A percentile compares a stretch with the other conserved stretches of the same genome.
Conservation (phyloP, 164 flowering plant genomes). For the Nymphaea thermarum region DNA sequence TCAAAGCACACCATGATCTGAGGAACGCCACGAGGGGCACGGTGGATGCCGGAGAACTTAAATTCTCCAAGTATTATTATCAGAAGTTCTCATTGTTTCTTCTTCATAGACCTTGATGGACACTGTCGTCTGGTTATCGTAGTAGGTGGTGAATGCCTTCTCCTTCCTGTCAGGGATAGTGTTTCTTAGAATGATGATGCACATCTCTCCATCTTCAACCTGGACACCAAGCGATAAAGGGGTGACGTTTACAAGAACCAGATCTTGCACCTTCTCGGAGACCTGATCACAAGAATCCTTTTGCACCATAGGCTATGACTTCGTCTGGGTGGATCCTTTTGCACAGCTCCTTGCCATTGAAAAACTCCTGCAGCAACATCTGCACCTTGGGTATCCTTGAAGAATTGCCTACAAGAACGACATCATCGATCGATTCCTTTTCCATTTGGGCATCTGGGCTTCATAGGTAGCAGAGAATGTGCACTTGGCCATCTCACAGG, state of each 20-base stretch:
- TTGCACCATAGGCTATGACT: conserved; percentile 7
- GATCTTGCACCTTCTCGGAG: conserved; percentile 12
- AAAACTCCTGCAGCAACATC: conserved; percentile 24
- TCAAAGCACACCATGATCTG: conserved; percentile 35
- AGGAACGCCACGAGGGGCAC: conserved; percentile 33
- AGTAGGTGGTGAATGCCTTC: conserved; percentile 30
- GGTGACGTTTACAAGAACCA: conserved; percentile 38
- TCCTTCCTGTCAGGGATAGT: conserved; percentile 48
- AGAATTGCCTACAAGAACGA: conserved; percentile 34
- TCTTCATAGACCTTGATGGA: conserved; percentile 45
- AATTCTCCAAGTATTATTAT: conserved; percentile 50
- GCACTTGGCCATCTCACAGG: conserved; percentile 26
- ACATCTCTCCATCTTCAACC: conserved; percentile 46
- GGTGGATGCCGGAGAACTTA: conserved; percentile 39
- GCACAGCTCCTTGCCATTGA: conserved; percentile 17
- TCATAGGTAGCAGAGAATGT: too few relatives aligned
- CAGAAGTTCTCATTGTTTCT: conserved; percentile 42
- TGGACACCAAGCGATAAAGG: conserved; percentile 47
- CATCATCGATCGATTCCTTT: too few relatives aligned
- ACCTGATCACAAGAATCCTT: too few relatives aligned
- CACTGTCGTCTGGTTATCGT: conserved; percentile 41
- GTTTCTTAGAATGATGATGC: conserved; percentile 44
- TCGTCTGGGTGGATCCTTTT: conserved; percentile 8
- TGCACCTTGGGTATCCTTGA: conserved; percentile 39
- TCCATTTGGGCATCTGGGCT: too few relatives aligned